A percentile compares a stretch with the other conserved stretches of the same genome.
Conservation (phyloP, 768 basidiomycete genomes). For the Leucogyrophana mollusca region DNA sequence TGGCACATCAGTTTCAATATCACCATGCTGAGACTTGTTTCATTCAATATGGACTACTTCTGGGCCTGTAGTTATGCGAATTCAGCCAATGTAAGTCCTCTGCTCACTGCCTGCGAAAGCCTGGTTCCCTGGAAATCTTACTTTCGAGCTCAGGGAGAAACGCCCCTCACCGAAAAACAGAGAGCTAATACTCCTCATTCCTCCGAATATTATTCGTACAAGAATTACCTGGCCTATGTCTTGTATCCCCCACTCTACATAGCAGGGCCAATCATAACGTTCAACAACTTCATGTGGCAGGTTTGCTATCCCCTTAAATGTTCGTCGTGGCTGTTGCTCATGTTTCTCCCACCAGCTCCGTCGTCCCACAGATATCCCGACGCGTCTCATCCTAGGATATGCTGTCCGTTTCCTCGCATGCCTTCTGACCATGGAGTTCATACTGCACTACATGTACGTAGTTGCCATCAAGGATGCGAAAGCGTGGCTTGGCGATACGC, state of each 20-base stretch:
- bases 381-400: constrained; percentile 49
- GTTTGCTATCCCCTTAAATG: constrained; percentile 37
- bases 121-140: no score
- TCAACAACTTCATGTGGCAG: constrained; percentile 95
- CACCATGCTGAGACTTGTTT: constrained; percentile 90
- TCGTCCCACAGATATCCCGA: constrained; percentile 48
- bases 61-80: constrained; percentile 62
- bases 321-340: background rate
- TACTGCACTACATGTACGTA: constrained; percentile 94
- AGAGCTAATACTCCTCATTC: constrained; percentile 58
- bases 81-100: constrained; percentile 41
- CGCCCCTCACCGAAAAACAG: constrained; percentile 52
- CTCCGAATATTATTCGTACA: constrained; percentile 57
- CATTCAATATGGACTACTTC: constrained; percentile 90
- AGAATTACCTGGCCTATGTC: constrained; percentile 80
- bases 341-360: constrained; percentile 45
- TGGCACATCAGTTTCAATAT: constrained; percentile 97
- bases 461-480: constrained; percentile 91
- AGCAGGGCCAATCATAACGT: constrained; percentile 94
- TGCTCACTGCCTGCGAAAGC: no score
- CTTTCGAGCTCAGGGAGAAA: constrained; percentile 24
- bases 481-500: constrained; percentile 78
- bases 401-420: constrained; percentile 66
- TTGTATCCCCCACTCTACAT: constrained; percentile 94
- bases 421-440: constrained; percentile 83